Conservation (phyloP, 2,329 filamentous ascomycete genomes). For the Aureobasidium subglaciale region DNA sequence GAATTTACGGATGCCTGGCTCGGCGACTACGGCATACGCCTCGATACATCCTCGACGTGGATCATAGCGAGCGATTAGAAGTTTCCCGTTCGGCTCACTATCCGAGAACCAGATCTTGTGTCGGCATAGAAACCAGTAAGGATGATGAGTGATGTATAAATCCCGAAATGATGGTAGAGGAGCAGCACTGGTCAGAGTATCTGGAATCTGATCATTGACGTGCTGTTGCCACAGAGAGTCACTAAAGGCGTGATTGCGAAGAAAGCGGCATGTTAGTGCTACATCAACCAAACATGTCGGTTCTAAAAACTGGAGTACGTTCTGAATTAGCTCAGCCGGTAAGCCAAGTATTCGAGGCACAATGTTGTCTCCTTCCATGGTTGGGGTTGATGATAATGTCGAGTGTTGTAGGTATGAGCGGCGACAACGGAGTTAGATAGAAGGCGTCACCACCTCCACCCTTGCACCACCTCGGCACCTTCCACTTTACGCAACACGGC, state of each 20-base stretch:
- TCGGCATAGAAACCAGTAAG: constrained; percentile 75
- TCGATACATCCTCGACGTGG: constrained; percentile 67
- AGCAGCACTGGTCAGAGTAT: constrained; percentile 45
- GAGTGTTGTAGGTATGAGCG: not conserved
- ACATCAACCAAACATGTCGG: constrained; percentile 56
- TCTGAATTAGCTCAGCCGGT: constrained; percentile 67
- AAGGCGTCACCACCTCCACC: constrained; percentile 4
- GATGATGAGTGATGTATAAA: constrained; percentile 67
- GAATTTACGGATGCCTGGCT: constrained; percentile 48
- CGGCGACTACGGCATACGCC: constrained; percentile 67
- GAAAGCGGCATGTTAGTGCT: constrained; percentile 53
- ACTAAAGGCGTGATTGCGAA: constrained; percentile 53
- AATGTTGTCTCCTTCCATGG: not conserved
- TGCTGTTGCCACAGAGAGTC: constrained; percentile 67
- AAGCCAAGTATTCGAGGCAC: constrained; percentile 45
- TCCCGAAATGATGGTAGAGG: constrained; percentile 60
- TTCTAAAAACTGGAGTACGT: constrained; percentile 61
- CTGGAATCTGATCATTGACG: constrained; percentile 61
- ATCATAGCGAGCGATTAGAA: constrained; percentile 73
- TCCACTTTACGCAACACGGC: not conserved
- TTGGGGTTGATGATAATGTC: not conserved
- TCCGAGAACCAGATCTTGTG: constrained; percentile 85
- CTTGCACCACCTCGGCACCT: constrained; percentile 3
- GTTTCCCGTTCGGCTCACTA: constrained; percentile 61
- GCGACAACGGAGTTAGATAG: constrained; percentile 5